phyloP scores from a whole-genome alignment of 345 rosid genomes.

The Sonneratia caseolaris region DNA sequence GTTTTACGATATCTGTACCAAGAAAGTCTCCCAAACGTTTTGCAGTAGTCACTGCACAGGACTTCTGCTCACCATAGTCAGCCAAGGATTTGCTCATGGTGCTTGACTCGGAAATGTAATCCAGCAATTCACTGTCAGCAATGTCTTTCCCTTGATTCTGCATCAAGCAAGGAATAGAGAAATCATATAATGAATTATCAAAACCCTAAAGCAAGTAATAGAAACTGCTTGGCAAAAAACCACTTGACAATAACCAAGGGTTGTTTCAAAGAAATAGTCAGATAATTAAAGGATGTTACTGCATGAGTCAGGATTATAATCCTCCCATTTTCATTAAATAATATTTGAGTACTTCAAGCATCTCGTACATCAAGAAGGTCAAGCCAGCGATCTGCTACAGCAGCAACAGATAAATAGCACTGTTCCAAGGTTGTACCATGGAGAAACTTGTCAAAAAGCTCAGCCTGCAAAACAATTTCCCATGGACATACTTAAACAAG shows the following conservation, averaged over 20 bases:
- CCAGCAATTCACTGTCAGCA: conserved; percentile 87
- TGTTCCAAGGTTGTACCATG: conserved; percentile 80
- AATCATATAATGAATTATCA: background rate
- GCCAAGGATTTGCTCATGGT: conserved; percentile 97
- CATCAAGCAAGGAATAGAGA: conserved; percentile 9
- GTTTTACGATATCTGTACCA: conserved; percentile 89
- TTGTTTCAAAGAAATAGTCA: background rate
- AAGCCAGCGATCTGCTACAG: conserved; percentile 95
- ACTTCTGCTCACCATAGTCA: conserved; percentile 92
- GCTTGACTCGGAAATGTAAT: conserved; percentile 96
- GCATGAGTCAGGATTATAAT: no score
- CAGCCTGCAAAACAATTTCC: conserved; percentile 50
- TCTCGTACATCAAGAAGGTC: conserved; percentile 83
- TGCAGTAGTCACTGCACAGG: conserved; percentile 98
- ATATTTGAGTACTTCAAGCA: background rate
- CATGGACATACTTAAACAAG: background rate
- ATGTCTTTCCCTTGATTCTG: conserved; percentile 90
- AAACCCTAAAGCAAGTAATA: background rate
- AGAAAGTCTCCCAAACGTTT: conserved; percentile 91
- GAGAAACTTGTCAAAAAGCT: conserved; percentile 92
- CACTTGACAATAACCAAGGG: background rate
- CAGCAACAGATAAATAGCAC: conserved; percentile 90
- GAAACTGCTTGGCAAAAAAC: background rate
- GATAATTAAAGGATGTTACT: background rate
- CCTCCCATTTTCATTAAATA: no score